Evolutionary conservation across 371 early-diverging fungal genomes (phyloP), one percentile per base, ranked within the genome.

Genomic region (Haplosporangium sp.): DNA sequence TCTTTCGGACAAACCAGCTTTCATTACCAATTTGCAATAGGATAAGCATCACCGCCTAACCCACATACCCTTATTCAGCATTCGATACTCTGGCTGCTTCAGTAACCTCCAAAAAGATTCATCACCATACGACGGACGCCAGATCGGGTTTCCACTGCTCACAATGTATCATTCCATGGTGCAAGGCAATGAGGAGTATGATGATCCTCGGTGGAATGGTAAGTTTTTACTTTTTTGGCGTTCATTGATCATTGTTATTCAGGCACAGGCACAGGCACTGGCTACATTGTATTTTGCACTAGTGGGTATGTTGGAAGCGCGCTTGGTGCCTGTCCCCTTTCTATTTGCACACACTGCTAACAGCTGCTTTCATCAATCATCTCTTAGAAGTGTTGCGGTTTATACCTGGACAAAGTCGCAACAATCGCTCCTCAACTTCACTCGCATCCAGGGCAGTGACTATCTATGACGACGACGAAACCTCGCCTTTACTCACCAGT

Each of bases 401-500:
- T 51, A 48, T 72, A n/a, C 72, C 73, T 6, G 72, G 72, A 40
- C 79, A 71, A 38, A 59, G 64, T 48, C 68, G 79, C 23, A 67
- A 65, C 69, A 77, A 77, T 37, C 67, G 79, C 29, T 77, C 79
- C 14, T 77, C 79, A 2, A 77, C 79, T 36, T 77, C 79, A 38
- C 69, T 77, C 4, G 79, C 79, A 29, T 77, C 79, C 23, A 63
- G 79, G 20, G 79, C 79, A 16, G 79, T 77, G 16, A 77, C 79
- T 20, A 77, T 77, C 62, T 77, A 70, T 52, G 82, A 80, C 52
- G 74, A 70, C 50, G 83, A 85, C 69, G 86, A 85, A 59, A 70
- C 74, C 37, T 81, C 81, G 12, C 86, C 86, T 10, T 52, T 85
- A 14, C 43, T 85, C 18, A 40, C 69, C 18, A 74, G 67, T 43